A percentile compares a stretch with the other conserved stretches of the same genome.
These are phyloP conservation scores for Fabrea salina DNA, from an alignment of 169 alveolate genomes.

Conservation along the genomic window DNA sequence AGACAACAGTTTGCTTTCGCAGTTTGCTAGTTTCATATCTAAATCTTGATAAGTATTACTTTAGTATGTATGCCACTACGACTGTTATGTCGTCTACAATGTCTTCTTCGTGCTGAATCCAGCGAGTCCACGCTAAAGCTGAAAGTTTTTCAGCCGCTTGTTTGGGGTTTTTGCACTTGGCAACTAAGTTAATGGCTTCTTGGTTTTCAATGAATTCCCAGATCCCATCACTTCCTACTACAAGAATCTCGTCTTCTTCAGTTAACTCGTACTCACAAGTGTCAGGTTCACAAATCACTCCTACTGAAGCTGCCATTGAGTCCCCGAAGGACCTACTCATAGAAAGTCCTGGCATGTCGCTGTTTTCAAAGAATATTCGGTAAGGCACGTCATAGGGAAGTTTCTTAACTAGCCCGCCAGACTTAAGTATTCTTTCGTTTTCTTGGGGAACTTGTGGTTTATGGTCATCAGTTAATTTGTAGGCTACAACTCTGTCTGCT, in stretches of 20 bases:
- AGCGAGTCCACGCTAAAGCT: conserved; percentile 83
- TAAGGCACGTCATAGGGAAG: conserved; percentile 49
- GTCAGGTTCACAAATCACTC: conserved; percentile 58
- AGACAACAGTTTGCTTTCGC: conserved; percentile 1
- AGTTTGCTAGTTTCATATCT: conserved; percentile 1
- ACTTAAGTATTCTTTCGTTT: conserved; percentile 62
- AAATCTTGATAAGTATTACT: too few relatives aligned
- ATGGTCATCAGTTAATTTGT: conserved; percentile 56
- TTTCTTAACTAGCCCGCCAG: conserved; percentile 71
- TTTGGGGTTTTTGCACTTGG: conserved; percentile 57
- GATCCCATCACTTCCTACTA: conserved; percentile 43
- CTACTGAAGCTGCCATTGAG: conserved; percentile 50
- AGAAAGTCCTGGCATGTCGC: conserved; percentile 72
- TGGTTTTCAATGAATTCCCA: conserved; percentile 38
- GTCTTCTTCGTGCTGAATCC: conserved; percentile 83
- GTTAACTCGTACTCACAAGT: conserved; percentile 15
- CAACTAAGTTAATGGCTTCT: conserved; percentile 74
- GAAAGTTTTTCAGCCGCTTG: conserved; percentile 81
- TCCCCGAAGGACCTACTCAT: conserved; percentile 78
- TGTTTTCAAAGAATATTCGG: conserved; percentile 69
- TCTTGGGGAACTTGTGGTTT: conserved; percentile 66
- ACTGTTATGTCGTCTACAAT: conserved; percentile 87
- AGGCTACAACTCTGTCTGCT: conserved; percentile 37
- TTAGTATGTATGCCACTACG: conserved; percentile 61
- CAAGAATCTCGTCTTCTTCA: conserved; percentile 20